A percentile compares a stretch with the other conserved stretches of the same genome.
phyloP scores from a whole-genome alignment of 495 filamentous ascomycete genomes.

The Niebla homalea region DNA sequence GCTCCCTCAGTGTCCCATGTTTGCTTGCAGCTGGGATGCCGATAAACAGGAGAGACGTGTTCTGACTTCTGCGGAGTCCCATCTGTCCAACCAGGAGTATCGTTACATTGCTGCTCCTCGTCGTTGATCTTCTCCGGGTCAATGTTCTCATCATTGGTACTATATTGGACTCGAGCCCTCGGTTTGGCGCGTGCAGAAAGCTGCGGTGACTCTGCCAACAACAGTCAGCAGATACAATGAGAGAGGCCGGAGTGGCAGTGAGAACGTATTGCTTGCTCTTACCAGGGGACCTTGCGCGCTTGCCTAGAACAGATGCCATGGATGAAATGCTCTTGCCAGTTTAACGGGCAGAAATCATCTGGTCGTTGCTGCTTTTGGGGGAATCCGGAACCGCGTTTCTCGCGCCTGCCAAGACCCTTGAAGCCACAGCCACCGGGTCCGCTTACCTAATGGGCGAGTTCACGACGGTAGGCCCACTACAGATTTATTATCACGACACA shows the following conservation, averaged over 20 bases:
- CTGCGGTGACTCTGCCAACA: constrained; percentile 9
- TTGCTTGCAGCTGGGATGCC: background rate
- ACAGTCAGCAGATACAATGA: constrained; percentile 7
- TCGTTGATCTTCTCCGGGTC: background rate
- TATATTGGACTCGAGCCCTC: constrained; percentile 34
- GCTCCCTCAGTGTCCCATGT: background rate
- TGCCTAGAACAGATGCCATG: constrained; percentile 60
- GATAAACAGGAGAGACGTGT: constrained; percentile 12
- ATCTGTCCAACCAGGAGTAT: constrained; percentile 57
- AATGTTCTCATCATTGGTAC: constrained; percentile 37
- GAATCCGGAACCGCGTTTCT: background rate
- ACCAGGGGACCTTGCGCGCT: constrained; percentile 58
- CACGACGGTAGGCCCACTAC: too few species aligned
- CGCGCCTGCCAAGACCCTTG: too few species aligned
- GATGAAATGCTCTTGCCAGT: constrained; percentile 10
- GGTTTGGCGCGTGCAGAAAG: constrained; percentile 45
- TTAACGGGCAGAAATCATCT: background rate
- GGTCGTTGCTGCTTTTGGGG: constrained; percentile 8
- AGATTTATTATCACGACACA: too few species aligned
- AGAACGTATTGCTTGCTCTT: constrained; percentile 23
- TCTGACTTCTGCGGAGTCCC: constrained; percentile 27
- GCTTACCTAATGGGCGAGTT: too few species aligned
- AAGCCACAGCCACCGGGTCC: too few species aligned
- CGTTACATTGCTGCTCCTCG: background rate
- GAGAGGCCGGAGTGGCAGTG: constrained; percentile 15